Evolutionary conservation across 140 eudicot genomes (phyloP), one percentile per base, ranked within the genome.

Genomic region (Bidens hawaiensis): DNA sequence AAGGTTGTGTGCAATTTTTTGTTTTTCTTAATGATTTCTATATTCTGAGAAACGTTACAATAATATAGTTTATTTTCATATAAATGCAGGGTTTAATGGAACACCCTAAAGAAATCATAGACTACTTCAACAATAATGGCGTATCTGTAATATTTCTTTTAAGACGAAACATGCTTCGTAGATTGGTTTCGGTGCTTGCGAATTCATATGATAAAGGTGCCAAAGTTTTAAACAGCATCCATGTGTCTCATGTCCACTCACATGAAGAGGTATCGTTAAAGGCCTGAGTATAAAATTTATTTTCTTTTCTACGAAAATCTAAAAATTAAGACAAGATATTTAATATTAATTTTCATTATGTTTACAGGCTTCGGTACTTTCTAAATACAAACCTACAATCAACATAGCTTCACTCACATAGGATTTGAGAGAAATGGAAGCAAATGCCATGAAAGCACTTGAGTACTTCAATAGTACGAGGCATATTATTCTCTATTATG

Each of bases 191-290:
- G 2, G 46, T 81, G 64, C 86, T 87, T 43, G 94, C 97, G 10
- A 90, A 90, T 75, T 79, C 95, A 0, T 82, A 79, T 48, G 97
- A 90, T 59, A 77, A 82, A 66, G 58, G 77, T 56, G 97, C 97
- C 43, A 86, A 81, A 74, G 64, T 81, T 49, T 60, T 87, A 58
- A 81, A 86, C 19, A 94, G 97, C 3, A 72, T 84, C 30, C 97
- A 86, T 68, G 86, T 83, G 79, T 79, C 97, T 62, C 97, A 90
- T 45, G 90, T 84, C 40, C 95, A 90, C 78, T 86, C 95, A 28
- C 82, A 49, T 15, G 86, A 79, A 65, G 97, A 90, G 97, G 97
- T 89, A 30, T 54, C 38, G 10, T 3, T 54, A 27, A 14, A 27
- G 27, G 5, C 48, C 8, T 9, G 6, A 27, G 45, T 17, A 31